These are phyloP conservation scores for Cyclaneusma minus DNA, from an alignment of 2,329 filamentous ascomycete genomes.

Conservation along the genomic window DNA sequence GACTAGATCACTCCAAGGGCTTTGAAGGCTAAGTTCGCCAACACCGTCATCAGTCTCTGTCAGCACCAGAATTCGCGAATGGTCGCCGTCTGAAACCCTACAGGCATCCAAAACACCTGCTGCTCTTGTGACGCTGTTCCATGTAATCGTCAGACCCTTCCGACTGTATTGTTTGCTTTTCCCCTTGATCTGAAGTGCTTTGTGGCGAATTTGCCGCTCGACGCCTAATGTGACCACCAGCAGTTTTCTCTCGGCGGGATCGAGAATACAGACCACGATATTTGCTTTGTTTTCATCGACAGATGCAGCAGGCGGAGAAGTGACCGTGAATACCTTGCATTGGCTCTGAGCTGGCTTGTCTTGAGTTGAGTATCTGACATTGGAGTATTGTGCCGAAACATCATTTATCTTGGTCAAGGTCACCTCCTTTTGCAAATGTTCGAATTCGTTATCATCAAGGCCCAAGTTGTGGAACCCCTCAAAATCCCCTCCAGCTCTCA, in stretches of 20 bases:
- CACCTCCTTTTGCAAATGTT: slow-evolving; percentile 58
- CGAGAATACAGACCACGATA: slow-evolving; percentile 54
- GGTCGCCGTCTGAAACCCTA: slow-evolving; percentile 49
- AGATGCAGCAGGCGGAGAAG: slow-evolving; percentile 37
- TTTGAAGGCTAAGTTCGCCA: slow-evolving; percentile 55
- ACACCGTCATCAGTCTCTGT: slow-evolving; percentile 48
- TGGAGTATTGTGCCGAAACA: slow-evolving; percentile 44
- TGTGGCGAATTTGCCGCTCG: slow-evolving; percentile 13
- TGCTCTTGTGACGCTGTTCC: slow-evolving; percentile 23
- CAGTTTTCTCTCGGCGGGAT: slow-evolving; percentile 49
- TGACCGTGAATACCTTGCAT: slow-evolving; percentile 52
- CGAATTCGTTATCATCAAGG: slow-evolving; percentile 55
- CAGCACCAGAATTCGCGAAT: slow-evolving; percentile 55
- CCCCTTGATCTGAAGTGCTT: no score
- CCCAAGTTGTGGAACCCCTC: slow-evolving; percentile 60
- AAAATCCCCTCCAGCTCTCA: slow-evolving; percentile 43
- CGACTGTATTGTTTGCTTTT: no score
- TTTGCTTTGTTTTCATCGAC: slow-evolving; percentile 37
- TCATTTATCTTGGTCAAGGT: slow-evolving; percentile 55
- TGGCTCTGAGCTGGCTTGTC: slow-evolving; percentile 35
- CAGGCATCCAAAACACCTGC: slow-evolving; percentile 60
- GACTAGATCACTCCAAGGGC: slow-evolving; percentile 59
- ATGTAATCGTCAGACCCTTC: background rate
- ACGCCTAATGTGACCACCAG: slow-evolving; percentile 50
- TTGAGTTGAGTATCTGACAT: slow-evolving; percentile 43